A percentile compares a stretch with the other conserved stretches of the same genome.
Conservation (phyloP, 257 asterid genomes). For the Agastache rugosa region DNA sequence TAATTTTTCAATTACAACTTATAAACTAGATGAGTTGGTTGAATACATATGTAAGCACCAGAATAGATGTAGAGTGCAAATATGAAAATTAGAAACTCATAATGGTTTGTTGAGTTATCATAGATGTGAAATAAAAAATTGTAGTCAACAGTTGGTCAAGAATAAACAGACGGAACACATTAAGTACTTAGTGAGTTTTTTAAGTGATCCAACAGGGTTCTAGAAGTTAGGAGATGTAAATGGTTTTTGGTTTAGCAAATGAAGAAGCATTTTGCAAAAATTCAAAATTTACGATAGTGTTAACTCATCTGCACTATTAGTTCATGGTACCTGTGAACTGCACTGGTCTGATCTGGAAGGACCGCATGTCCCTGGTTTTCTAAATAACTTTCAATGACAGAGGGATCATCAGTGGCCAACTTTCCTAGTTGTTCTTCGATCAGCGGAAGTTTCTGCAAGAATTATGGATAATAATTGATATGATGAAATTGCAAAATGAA, state of each 20-base stretch:
- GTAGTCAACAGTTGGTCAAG: background rate
- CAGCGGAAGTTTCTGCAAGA: constrained; percentile 76
- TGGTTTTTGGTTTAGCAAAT: constrained; percentile 8
- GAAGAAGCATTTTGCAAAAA: background rate
- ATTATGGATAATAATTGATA: constrained; percentile 24
- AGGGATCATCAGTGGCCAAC: constrained; percentile 86
- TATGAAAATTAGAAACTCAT: background rate
- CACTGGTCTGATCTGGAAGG: constrained; percentile 67
- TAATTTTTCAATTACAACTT: background rate
- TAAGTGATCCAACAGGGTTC: background rate
- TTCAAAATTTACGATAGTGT: background rate
- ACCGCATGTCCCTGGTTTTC: constrained; percentile 65
- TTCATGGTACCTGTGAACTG: constrained; percentile 63
- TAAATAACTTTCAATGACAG: constrained; percentile 70
- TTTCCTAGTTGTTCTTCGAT: constrained; percentile 82
- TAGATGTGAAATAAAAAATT: background rate
- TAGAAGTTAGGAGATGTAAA: background rate
- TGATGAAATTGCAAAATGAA: constrained; percentile 13
- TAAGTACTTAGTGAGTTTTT: background rate
- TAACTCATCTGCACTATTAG: constrained; percentile 19
- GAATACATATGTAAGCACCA: background rate
- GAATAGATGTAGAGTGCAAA: background rate
- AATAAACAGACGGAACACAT: background rate
- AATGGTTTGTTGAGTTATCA: background rate
- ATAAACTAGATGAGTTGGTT: background rate